A percentile compares a stretch with the other conserved stretches of the same genome.
These are phyloP conservation scores for Stephania japonica DNA, from an alignment of 164 flowering plant genomes.

Conservation along the genomic window DNA sequence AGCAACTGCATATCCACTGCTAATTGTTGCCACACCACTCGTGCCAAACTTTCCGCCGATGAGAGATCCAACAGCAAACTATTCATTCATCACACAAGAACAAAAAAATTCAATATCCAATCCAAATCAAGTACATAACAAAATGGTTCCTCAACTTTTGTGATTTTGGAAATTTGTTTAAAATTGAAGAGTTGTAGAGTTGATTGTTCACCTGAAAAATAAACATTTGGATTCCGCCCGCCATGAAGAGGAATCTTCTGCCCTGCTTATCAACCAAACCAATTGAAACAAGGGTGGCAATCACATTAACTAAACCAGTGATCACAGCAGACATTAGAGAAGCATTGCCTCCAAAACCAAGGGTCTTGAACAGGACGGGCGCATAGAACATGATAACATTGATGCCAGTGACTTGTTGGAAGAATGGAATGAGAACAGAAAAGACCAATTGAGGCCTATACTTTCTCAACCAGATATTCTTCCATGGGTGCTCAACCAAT, in stretches of 20 bases:
- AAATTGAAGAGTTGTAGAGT: neutral
- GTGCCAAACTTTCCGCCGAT: constrained; percentile 9
- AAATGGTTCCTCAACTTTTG: too few relatives aligned
- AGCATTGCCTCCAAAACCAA: constrained; percentile 18
- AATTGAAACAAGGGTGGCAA: constrained; percentile 12
- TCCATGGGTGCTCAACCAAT: constrained; percentile 14
- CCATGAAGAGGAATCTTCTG: constrained; percentile 12
- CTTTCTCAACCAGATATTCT: constrained; percentile 6
- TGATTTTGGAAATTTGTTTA: too few relatives aligned
- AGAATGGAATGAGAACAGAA: constrained; percentile 20
- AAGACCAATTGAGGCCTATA: constrained; percentile 22
- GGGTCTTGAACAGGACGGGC: constrained; percentile 18
- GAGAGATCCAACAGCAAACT: constrained; percentile 11
- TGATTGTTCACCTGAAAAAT: constrained; percentile 14
- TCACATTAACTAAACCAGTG: constrained; percentile 14
- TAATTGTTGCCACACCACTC: neutral
- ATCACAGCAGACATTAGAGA: constrained; percentile 18
- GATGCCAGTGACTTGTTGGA: constrained; percentile 22
- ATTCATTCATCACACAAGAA: neutral
- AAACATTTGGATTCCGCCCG: constrained; percentile 19
- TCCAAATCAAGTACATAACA: neutral
- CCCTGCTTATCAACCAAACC: constrained; percentile 9
- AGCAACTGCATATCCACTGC: neutral
- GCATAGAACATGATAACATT: constrained; percentile 21
- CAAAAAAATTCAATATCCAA: neutral